These are phyloP conservation scores for Erodium trifolium DNA, from an alignment of 441 rosid species.

Conservation along the genomic window DNA sequence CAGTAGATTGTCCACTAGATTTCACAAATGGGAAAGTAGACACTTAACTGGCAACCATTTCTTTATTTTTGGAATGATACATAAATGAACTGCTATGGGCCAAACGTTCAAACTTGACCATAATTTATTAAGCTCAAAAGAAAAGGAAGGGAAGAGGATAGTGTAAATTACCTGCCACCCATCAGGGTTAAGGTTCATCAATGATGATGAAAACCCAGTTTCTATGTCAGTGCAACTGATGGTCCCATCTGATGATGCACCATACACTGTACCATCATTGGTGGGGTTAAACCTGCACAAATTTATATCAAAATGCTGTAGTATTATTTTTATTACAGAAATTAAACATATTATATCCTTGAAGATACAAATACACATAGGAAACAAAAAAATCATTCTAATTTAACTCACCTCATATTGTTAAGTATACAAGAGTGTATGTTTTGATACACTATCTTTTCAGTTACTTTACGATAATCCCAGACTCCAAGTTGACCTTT, in stretches of 20 bases:
- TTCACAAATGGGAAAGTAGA: neutral
- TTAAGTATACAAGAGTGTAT: conserved; percentile 78
- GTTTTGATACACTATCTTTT: conserved; percentile 71
- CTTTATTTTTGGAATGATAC: neutral
- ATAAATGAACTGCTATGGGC: neutral
- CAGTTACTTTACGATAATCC: conserved; percentile 80
- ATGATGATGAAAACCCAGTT: conserved; percentile 69
- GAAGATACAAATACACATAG: neutral
- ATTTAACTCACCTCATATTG: conserved; percentile 56
- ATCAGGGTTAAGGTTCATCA: conserved; percentile 73
- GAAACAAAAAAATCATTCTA: neutral
- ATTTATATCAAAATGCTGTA: neutral
- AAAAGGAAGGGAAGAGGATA: conserved; percentile 8
- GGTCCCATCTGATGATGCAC: conserved; percentile 96
- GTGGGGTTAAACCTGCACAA: conserved; percentile 58
- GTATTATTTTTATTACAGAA: neutral
- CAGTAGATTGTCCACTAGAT: neutral
- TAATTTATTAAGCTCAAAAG: neutral
- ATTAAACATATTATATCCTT: neutral
- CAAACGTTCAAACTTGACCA: neutral
- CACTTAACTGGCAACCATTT: neutral
- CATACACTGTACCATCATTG: conserved; percentile 66
- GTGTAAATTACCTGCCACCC: conserved; percentile 73
- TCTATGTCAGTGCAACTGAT: conserved; percentile 79
- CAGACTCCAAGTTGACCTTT: conserved; percentile 96